Percentiles rank a stretch among this genome's conserved stretches.
phyloP scores from a whole-genome alignment of 306 rosid species.

The Gastrolobium villosum region DNA sequence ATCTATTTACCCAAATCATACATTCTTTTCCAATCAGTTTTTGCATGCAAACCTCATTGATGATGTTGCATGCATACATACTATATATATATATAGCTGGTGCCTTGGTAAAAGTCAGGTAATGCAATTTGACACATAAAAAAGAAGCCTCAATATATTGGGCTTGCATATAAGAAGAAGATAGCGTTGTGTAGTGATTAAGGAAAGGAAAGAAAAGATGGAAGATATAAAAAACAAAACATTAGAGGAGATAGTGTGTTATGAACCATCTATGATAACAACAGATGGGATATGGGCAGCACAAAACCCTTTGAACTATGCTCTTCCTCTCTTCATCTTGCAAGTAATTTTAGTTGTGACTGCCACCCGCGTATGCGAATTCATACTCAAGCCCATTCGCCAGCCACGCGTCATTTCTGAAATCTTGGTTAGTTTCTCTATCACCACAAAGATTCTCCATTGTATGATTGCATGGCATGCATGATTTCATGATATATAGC shows the following conservation, averaged over 20 bases:
- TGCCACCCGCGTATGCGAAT: slow-evolving; percentile 65
- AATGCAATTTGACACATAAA: slow-evolving; percentile 17
- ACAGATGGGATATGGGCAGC: slow-evolving; percentile 85
- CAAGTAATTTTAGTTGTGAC: slow-evolving; percentile 74
- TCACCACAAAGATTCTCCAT: not conserved
- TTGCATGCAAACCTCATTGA: slow-evolving; percentile 32
- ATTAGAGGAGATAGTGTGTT: slow-evolving; percentile 60
- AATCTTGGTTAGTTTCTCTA: slow-evolving; percentile 65
- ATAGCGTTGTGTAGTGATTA: not conserved
- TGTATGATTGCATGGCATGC: not conserved
- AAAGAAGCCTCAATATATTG: slow-evolving; percentile 9
- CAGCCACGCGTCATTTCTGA: slow-evolving; percentile 96
- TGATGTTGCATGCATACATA: slow-evolving; percentile 23
- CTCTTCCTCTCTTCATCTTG: slow-evolving; percentile 86
- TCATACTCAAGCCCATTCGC: slow-evolving; percentile 83
- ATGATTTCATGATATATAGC: no score
- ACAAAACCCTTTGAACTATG: slow-evolving; percentile 79
- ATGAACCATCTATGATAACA: slow-evolving; percentile 78
- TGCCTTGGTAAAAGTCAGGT: not conserved
- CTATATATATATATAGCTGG: not conserved
- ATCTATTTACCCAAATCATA: not conserved
- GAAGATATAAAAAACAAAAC: not conserved
- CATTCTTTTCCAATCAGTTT: not conserved
- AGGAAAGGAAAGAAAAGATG: not conserved
- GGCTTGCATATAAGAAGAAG: slow-evolving; percentile 12